These are phyloP conservation scores for Pythium oligandrum DNA, from an alignment of 352 stramenopile genomes.

Conservation along the genomic window DNA sequence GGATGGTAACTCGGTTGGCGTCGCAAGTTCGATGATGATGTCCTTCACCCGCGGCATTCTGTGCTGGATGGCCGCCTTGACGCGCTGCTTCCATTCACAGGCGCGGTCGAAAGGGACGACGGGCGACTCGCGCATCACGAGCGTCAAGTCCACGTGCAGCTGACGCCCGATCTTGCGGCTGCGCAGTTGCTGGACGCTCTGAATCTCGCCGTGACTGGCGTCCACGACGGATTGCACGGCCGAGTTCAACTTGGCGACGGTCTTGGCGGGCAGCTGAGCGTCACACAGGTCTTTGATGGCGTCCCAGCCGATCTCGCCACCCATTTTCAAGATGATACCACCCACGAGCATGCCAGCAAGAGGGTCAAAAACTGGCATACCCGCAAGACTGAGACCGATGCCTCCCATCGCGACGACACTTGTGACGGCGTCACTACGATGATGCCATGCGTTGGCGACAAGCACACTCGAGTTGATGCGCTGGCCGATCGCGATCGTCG, in stretches of 20 bases:
- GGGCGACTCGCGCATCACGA: conserved; percentile 32
- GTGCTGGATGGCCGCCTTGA: conserved; percentile 38
- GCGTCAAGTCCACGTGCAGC: conserved; percentile 56
- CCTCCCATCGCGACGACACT: conserved; percentile 71
- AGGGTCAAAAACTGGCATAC: conserved; percentile 61
- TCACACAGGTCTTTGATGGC: conserved; percentile 62
- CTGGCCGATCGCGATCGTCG: conserved; percentile 87
- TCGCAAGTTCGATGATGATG: conserved; percentile 57
- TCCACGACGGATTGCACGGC: conserved; percentile 34
- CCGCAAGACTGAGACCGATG: conserved; percentile 56
- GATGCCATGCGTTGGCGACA: conserved; percentile 96
- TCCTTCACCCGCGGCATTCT: conserved; percentile 55
- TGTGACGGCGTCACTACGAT: conserved; percentile 80
- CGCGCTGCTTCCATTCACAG: conserved; percentile 54
- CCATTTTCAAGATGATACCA: conserved; percentile 78
- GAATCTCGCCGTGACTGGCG: conserved; percentile 36
- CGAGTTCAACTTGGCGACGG: conserved; percentile 28
- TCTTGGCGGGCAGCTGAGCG: conserved; percentile 36
- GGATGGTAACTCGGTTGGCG: conserved; percentile 1
- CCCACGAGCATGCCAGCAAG: conserved; percentile 64
- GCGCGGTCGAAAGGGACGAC: conserved; percentile 28
- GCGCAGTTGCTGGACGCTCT: conserved; percentile 40
- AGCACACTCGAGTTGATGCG: conserved; percentile 90
- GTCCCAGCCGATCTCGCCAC: conserved; percentile 59
- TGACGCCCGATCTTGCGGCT: conserved; percentile 50